Evolutionary conservation across 2,329 filamentous ascomycete species (phyloP), one percentile per base, ranked within the genome.

Genomic region (Daldinia sp.): DNA sequence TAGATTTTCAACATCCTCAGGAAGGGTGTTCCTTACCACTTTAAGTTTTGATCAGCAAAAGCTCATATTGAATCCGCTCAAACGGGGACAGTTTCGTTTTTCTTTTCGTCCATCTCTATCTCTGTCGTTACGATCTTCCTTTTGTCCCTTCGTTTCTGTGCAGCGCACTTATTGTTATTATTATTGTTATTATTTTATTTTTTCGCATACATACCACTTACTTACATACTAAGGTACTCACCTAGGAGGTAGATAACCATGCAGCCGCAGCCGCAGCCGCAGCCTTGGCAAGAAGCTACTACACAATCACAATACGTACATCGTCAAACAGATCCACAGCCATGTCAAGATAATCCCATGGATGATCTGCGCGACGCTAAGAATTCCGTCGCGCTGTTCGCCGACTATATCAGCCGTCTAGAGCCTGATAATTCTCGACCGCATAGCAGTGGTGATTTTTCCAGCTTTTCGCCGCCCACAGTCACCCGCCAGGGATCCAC

Each of bases 361-460:
- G 67, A 69, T 32, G 71, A 73, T 32, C 53, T 73, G 29, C 70
- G 71, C 39, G 53, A 72, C 35, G 71, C 70, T 11, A 58, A 66
- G 51, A 58, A 66, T 3, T 66, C 70, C 10, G 70, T 73, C 21
- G 49, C 61, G n/a, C 45, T 54, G 9, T 68, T 73, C 56, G 52
- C 68, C n/a, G 52, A 52, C 15, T 51, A 66, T 39, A 72, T 73
- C 35, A 50, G 63, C 3, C 39, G 59, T n/a, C 68, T 73, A 9
- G 67, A 47, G 35, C 63, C 66, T 3, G 57, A 66, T 4, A 56
- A 52, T 6, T 32, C 29, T 21, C 43, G 37, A 34, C 48, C 41
- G 10, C 53, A 11, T 17, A 51, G 43, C 35, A 13, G 19, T 3
- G 39, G 11, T 25, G 49, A 65, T 34, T 21, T 55, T 6, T 32